A percentile compares a stretch with the other conserved stretches of the same genome.
Evolutionary conservation across 306 rosid species (phyloP).

Genomic region (Canavalia ensiformis): DNA sequence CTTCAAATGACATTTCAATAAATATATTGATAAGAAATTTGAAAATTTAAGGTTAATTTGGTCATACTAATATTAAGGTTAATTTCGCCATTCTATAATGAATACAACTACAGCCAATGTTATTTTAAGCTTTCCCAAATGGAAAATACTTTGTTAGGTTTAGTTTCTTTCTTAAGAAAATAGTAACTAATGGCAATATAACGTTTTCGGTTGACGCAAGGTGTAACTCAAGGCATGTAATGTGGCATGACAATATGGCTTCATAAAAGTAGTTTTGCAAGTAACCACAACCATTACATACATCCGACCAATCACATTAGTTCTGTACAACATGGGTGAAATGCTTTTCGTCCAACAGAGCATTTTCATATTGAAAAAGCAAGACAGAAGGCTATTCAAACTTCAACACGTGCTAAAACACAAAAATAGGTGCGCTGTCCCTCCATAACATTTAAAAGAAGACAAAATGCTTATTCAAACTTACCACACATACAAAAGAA

Average conservation of each 20-base stretch:
- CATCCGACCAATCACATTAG: background rate
- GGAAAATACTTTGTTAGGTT: too few species aligned
- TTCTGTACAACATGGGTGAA: constrained; percentile 11
- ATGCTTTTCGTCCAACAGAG: background rate
- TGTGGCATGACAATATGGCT: background rate
- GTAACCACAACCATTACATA: background rate
- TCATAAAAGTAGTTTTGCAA: background rate
- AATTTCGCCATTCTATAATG: too few species aligned
- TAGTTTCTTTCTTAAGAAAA: too few species aligned
- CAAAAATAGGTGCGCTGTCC: background rate
- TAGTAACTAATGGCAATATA: background rate
- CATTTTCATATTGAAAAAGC: background rate
- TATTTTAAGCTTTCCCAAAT: too few species aligned
- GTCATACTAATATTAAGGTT: too few species aligned
- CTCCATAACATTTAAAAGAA: background rate
- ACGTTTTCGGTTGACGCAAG: background rate
- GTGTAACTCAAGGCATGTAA: background rate
- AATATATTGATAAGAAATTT: too few species aligned
- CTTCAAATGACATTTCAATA: too few species aligned
- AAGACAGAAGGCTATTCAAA: constrained; percentile 10
- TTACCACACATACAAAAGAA: constrained; percentile 21
- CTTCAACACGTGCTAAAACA: background rate
- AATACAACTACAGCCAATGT: too few species aligned
- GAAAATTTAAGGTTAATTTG: too few species aligned
- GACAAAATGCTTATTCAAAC: constrained; percentile 17